Conservation (phyloP, 2,329 filamentous ascomycete species). For the Exophiala sp. region DNA sequence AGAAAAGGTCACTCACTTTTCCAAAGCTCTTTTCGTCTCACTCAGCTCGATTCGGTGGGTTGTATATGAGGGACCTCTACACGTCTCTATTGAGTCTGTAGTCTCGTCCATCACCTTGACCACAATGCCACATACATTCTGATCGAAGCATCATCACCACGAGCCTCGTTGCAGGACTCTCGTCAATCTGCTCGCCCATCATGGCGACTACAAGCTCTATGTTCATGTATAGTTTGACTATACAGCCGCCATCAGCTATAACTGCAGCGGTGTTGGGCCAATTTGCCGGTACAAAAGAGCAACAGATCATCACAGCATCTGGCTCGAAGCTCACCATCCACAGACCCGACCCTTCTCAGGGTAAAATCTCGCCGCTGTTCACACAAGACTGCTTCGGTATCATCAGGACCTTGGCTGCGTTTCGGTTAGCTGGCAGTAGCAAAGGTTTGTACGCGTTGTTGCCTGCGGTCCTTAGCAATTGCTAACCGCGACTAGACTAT, state of each 20-base stretch:
- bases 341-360: slow-evolving; percentile 75
- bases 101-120: not conserved
- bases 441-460: slow-evolving; percentile 62
- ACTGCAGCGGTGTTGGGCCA: slow-evolving; percentile 89
- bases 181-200: slow-evolving; percentile 30
- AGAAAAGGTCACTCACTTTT: slow-evolving; percentile 35
- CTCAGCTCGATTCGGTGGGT: not conserved
- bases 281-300: slow-evolving; percentile 92
- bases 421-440: slow-evolving; percentile 83
- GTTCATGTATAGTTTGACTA: slow-evolving; percentile 96
- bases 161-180: not conserved
- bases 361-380: slow-evolving; percentile 77
- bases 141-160: not conserved
- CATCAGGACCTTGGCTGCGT: slow-evolving; percentile 79
- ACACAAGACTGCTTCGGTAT: slow-evolving; percentile 96
- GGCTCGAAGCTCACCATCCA: slow-evolving; percentile 84
- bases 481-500: slow-evolving; percentile 60
- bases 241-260: slow-evolving; percentile 84
- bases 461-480: not conserved
- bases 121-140: not conserved
- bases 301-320: slow-evolving; percentile 91
- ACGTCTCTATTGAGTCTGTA: not conserved
- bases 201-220: slow-evolving; percentile 99
- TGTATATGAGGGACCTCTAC: not conserved
- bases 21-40: not conserved